Conservation (phyloP, 2,329 filamentous ascomycete species). For the Aspergillus pseudotamarii region DNA sequence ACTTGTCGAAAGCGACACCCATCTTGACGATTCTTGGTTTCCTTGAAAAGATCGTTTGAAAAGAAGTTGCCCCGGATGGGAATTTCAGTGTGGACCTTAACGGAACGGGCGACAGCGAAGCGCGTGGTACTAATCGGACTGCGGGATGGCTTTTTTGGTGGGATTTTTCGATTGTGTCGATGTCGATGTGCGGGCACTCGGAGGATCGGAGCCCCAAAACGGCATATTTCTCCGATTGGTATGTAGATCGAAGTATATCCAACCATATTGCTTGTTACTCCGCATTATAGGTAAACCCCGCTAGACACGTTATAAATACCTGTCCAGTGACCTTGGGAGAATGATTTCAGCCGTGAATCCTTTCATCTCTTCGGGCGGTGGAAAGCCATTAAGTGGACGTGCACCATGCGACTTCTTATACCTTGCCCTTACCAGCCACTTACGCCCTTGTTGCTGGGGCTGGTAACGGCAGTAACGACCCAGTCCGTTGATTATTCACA, state of each 20-base stretch:
- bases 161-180: conserved; percentile 29
- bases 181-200: conserved; percentile 24
- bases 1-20: conserved; percentile 72
- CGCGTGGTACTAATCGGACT: conserved; percentile 8
- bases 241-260: conserved; percentile 8
- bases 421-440: neutral
- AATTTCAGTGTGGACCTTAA: conserved; percentile 10
- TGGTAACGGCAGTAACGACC: conserved; percentile 2
- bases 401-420: neutral
- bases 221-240: conserved; percentile 21
- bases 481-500: conserved; percentile 31
- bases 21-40: conserved; percentile 21
- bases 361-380: neutral
- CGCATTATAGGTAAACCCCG: neutral
- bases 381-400: neutral
- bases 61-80: conserved; percentile 3
- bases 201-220: conserved; percentile 11
- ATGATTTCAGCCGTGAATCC: neutral
- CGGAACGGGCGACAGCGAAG: conserved; percentile 8
- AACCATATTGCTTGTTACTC: neutral
- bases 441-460: neutral
- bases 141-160: conserved; percentile 23
- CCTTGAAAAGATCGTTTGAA: neutral
- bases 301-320: neutral
- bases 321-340: neutral